Conservation (phyloP, 768 basidiomycete species). For the Mycena indigotica region DNA sequence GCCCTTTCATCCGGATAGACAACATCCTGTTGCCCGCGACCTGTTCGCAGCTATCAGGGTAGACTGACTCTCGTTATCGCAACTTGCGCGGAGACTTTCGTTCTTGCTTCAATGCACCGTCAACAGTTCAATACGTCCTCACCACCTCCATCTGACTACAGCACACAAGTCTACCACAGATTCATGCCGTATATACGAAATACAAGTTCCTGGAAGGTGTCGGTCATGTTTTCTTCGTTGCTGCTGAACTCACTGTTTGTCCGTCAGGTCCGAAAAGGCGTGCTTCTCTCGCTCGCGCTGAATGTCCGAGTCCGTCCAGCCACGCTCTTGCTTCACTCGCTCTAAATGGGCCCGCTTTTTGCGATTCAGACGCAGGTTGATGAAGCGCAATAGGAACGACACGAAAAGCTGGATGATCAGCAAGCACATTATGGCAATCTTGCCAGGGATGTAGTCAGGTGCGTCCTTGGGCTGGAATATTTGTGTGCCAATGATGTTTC, state of each 20-base stretch:
- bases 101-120: no score
- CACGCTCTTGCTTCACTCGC: constrained; percentile 45
- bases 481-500: constrained; percentile 65
- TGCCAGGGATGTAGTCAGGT: constrained; percentile 48
- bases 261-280: constrained; percentile 65
- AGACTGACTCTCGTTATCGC: no score
- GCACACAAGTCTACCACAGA: no score
- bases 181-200: constrained; percentile 57
- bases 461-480: constrained; percentile 66
- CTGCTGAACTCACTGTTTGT: constrained; percentile 66
- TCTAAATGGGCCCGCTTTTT: constrained; percentile 46
- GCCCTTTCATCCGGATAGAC: no score
- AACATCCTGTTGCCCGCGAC: no score
- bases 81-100: no score
- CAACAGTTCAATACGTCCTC: no score
- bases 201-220: constrained; percentile 51
- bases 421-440: constrained; percentile 64
- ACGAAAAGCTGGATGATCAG: constrained; percentile 54
- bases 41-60: no score
- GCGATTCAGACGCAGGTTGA: constrained; percentile 56
- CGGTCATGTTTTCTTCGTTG: no score
- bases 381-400: constrained; percentile 51
- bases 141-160: no score
- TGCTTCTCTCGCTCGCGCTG: constrained; percentile 59
- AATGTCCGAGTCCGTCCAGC: constrained; percentile 62